phyloP scores from a whole-genome alignment of 2,329 filamentous ascomycete species.

The Phaeosphaeriaceae sp. region DNA sequence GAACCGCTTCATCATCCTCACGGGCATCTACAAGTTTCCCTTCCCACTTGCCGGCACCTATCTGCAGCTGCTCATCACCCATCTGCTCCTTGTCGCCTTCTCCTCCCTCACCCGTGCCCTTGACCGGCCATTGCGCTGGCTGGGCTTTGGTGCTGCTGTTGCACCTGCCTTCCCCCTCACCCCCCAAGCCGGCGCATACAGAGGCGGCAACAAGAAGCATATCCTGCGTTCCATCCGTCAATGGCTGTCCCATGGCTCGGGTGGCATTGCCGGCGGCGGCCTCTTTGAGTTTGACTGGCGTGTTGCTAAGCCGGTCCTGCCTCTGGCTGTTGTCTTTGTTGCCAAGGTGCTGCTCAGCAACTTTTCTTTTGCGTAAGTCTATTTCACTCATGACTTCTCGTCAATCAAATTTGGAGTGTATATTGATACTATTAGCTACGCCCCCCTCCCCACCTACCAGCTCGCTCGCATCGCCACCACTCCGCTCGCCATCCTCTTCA shows the following conservation, averaged over 20 bases:
- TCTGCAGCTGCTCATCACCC: conserved; percentile 58
- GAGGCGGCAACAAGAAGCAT: conserved; percentile 31
- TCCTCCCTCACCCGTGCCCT: conserved; percentile 57
- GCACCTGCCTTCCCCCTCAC: conserved; percentile 50
- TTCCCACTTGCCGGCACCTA: conserved; percentile 60
- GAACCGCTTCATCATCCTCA: conserved; percentile 60
- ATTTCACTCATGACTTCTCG: too few species aligned
- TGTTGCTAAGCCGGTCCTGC: conserved; percentile 56
- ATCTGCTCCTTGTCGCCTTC: conserved; percentile 55
- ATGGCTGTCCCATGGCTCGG: conserved; percentile 51
- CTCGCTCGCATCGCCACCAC: conserved; percentile 60
- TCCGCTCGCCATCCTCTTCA: conserved; percentile 57
- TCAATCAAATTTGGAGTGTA: too few species aligned
- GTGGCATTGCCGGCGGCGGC: conserved; percentile 61
- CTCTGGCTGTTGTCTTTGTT: conserved; percentile 58
- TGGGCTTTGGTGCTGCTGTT: conserved; percentile 54
- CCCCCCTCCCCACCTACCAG: conserved; percentile 59
- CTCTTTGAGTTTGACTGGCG: conserved; percentile 59
- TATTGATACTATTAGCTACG: too few species aligned
- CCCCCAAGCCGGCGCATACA: conserved; percentile 39
- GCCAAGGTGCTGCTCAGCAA: conserved; percentile 60
- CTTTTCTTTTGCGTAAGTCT: conserved; percentile 58
- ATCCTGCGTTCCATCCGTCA: conserved; percentile 34
- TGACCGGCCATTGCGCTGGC: conserved; percentile 48
- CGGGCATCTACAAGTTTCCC: conserved; percentile 58